A percentile compares a stretch with the other conserved stretches of the same genome.
These are phyloP conservation scores for Populus deltoides DNA, from an alignment of 345 rosid genomes.

Conservation along the genomic window DNA sequence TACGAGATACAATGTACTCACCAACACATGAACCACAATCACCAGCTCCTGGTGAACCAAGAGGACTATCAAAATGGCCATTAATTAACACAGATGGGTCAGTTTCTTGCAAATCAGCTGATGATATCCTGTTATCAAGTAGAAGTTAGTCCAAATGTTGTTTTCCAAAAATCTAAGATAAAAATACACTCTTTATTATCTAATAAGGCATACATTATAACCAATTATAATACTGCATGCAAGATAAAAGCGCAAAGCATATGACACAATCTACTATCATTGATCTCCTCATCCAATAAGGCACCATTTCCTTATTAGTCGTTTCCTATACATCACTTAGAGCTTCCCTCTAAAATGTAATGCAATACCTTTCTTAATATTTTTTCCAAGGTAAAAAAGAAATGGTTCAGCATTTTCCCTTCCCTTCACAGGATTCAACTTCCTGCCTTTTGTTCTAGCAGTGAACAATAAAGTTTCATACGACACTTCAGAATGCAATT, in stretches of 20 bases:
- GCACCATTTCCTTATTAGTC: background rate
- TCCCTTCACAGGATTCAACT: background rate
- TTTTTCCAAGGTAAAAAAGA: background rate
- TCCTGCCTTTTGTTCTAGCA: background rate
- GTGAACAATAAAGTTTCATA: background rate
- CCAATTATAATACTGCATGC: background rate
- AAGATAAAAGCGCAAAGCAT: background rate
- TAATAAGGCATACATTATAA: background rate
- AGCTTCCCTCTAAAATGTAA: background rate
- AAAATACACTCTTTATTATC: background rate
- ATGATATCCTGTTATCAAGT: conserved; percentile 63
- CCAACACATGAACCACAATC: conserved; percentile 99
- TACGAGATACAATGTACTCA: conserved; percentile 28
- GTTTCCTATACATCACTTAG: background rate
- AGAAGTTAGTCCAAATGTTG: conserved; percentile 9
- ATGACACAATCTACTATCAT: background rate
- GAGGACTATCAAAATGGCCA: conserved; percentile 93
- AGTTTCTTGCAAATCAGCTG: conserved; percentile 52
- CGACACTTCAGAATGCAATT: too few species aligned
- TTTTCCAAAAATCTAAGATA: background rate
- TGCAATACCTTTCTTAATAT: background rate
- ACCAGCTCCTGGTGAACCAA: conserved; percentile 95
- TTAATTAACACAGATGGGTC: conserved; percentile 83
- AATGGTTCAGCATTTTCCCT: background rate
- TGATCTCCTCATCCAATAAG: background rate